Conservation (phyloP, 2,329 filamentous ascomycete species). For the Cladosporium sp. region DNA sequence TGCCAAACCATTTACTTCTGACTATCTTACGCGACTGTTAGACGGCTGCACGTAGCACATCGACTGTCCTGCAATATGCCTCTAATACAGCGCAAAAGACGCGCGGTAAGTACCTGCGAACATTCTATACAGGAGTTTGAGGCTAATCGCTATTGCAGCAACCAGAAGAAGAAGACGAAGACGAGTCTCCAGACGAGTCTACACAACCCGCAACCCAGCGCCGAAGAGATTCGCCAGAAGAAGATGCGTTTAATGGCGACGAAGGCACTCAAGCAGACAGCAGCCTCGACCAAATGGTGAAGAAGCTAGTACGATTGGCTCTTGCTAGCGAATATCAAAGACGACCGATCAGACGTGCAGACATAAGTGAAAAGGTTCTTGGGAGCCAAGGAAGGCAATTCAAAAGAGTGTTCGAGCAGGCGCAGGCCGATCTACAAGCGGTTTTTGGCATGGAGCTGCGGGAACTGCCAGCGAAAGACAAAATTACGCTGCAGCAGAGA, state of each 20-base stretch:
- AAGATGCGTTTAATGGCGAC: constrained; percentile 19
- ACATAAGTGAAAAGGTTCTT: constrained; percentile 64
- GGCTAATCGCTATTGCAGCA: constrained; percentile 11
- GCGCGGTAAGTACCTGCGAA: constrained; percentile 21
- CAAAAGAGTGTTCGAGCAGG: constrained; percentile 68
- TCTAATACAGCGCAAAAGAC: constrained; percentile 22
- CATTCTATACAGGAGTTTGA: not conserved
- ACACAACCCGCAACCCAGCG: constrained; percentile 29
- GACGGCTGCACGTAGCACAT: not conserved
- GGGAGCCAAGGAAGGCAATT: constrained; percentile 67
- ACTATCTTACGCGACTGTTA: no score
- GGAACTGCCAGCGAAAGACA: constrained; percentile 77
- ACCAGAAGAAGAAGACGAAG: constrained; percentile 20
- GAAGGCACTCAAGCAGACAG: constrained; percentile 24
- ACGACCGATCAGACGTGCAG: constrained; percentile 53
- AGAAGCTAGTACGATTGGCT: constrained; percentile 60
- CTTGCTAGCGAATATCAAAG: constrained; percentile 58
- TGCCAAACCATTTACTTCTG: no score
- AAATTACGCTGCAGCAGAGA: constrained; percentile 73
- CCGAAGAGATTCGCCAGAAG: constrained; percentile 20
- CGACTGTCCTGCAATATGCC: constrained; percentile 13
- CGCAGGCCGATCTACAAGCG: constrained; percentile 65
- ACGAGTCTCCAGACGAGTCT: constrained; percentile 21
- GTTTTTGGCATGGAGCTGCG: constrained; percentile 91
- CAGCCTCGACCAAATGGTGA: constrained; percentile 47